Evolutionary conservation across 306 rosid genomes (phyloP).

Genomic region (Trifolium pratense): DNA sequence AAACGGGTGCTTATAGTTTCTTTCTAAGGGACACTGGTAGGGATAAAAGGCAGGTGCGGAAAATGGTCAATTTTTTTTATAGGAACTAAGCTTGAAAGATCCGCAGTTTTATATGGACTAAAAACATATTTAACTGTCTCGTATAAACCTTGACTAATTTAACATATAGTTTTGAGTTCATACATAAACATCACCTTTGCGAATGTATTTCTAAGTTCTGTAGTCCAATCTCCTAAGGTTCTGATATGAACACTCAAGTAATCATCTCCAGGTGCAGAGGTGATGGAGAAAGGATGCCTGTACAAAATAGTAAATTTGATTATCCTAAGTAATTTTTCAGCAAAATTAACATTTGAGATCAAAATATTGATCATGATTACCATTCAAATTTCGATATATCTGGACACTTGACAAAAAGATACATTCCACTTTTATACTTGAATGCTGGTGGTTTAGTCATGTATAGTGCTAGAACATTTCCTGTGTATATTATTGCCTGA

Average conservation of each 20-base stretch:
- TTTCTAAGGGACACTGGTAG: background rate
- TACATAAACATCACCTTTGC: slow-evolving; percentile 55
- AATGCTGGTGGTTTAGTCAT: slow-evolving; percentile 77
- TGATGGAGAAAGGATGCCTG: slow-evolving; percentile 97
- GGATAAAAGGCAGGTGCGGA: background rate
- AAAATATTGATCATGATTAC: slow-evolving; percentile 47
- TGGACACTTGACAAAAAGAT: slow-evolving; percentile 85
- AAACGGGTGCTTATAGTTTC: background rate
- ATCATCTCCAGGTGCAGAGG: slow-evolving; percentile 96
- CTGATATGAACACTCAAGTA: slow-evolving; percentile 85
- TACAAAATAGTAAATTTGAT: slow-evolving; percentile 14
- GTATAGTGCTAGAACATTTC: slow-evolving; percentile 85
- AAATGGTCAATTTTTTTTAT: background rate
- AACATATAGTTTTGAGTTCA: slow-evolving; percentile 10
- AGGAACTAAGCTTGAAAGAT: background rate
- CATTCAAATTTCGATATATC: slow-evolving; percentile 86
- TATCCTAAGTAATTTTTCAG: slow-evolving; percentile 16
- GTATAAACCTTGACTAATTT: background rate
- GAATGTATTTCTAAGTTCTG: slow-evolving; percentile 70
- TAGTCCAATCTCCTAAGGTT: slow-evolving; percentile 90
- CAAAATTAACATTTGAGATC: slow-evolving; percentile 12
- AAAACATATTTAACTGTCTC: background rate
- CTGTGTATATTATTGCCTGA: slow-evolving; percentile 84
- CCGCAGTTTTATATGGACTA: background rate
- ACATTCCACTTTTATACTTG: slow-evolving; percentile 91